These are phyloP conservation scores for Hymenoscyphus repandus DNA, from an alignment of 2,329 filamentous ascomycete species.

Conservation along the genomic window DNA sequence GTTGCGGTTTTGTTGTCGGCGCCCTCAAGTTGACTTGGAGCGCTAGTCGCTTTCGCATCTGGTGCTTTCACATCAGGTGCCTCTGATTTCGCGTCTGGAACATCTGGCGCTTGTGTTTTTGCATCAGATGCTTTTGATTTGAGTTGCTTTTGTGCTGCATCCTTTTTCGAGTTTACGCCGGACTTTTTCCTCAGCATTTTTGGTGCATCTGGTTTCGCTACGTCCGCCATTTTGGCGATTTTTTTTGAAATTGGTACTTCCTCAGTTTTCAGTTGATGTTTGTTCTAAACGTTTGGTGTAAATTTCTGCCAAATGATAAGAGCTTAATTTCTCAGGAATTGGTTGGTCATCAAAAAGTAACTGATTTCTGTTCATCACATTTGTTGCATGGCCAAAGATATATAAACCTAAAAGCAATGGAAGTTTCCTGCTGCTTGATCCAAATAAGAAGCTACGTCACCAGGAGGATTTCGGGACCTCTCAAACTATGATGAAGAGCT, in stretches of 20 bases:
- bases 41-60: neutral
- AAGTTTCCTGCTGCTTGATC: neutral
- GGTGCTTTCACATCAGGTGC: neutral
- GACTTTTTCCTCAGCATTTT: slow-evolving; percentile 14
- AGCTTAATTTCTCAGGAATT: neutral
- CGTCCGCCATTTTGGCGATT: slow-evolving; percentile 20
- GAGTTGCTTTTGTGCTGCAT: neutral
- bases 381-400: neutral
- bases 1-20: neutral
- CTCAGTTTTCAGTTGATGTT: neutral
- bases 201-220: slow-evolving; percentile 10
- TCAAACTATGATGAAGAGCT: neutral
- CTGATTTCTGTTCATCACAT: neutral
- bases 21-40: neutral
- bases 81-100: slow-evolving; percentile 2
- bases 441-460: neutral
- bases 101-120: slow-evolving; percentile 2
- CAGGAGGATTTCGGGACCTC: neutral
- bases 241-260: slow-evolving; percentile 3
- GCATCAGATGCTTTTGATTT: slow-evolving; percentile 5
- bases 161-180: slow-evolving; percentile 5
- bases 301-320: neutral
- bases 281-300: neutral
- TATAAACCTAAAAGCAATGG: neutral
- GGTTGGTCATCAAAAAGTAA: neutral